Evolutionary conservation across 139 green algal species (phyloP), one percentile per base, ranked within the genome.

Genomic region (Micractinium sp.): DNA sequence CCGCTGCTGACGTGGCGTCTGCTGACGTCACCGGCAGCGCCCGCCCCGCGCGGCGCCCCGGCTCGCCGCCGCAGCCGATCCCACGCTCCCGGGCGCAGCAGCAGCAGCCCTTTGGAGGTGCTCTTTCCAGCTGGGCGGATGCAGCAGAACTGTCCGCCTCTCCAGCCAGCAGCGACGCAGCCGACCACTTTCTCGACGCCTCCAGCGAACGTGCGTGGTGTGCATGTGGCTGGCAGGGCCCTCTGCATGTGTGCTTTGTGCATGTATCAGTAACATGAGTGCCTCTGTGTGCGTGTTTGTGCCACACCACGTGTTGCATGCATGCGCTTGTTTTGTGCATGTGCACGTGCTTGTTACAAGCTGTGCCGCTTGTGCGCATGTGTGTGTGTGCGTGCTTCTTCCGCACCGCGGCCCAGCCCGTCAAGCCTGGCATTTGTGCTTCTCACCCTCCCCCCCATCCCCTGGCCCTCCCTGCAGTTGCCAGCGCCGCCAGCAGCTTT

Each of bases 401-500:
- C 47, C 47, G 5, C 47, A 5, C 47, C 47, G 9, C 25, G 31
- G 23, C 23, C 22, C 67, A 75, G 67, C 67, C 22, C 0, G 25
- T 31, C 67, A 35, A 75, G 67, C 67, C 67, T 33, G 67, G 9
- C 67, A 75, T 1, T 31, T 33, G 22, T 33, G 67, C 63, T 73
- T 20, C 63, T 33, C 20, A 35, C 67, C 22, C 67, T 31, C 67
- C 33, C 20, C 82, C 61, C 79, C 27, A 27, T 27, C 36, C 82
- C 63, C 27, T 38, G 27, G 33, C 0, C 9, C 13, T 4, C 3
- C 31, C 38, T 87, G 83, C 67, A 87, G 83, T n/a, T 12, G 15
- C 71, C 67, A 87, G 83, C 83, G 29, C 71, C 13, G 38, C 25
- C 83, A 80, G 67, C 67, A 87, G 83, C 83, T 66, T 87, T 75